Evolutionary conservation across 768 basidiomycete species (phyloP).

Genomic region (Auriscalpium orientale): DNA sequence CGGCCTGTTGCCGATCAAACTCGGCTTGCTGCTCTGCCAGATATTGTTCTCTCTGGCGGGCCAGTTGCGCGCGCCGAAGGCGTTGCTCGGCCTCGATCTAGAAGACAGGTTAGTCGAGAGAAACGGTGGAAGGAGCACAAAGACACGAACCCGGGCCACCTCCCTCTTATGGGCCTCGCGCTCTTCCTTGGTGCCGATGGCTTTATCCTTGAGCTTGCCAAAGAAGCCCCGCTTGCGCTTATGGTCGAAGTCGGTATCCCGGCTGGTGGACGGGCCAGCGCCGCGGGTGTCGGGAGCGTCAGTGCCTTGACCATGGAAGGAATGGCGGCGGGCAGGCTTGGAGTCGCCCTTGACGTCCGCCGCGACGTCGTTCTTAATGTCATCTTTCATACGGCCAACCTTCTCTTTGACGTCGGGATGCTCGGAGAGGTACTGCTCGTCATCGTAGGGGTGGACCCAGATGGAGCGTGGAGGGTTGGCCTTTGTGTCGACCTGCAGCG

Average conservation of each 20-base stretch:
- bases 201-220: slow-evolving; percentile 54
- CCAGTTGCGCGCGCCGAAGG: not conserved
- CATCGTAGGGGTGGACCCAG: slow-evolving; percentile 70
- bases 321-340: slow-evolving; percentile 11
- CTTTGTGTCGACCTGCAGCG: slow-evolving; percentile 52
- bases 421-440: slow-evolving; percentile 51
- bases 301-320: slow-evolving; percentile 9
- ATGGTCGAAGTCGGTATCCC: too few relatives aligned
- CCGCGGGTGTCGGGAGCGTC: not conserved
- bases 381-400: slow-evolving; percentile 13
- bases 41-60: not conserved
- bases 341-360: not conserved
- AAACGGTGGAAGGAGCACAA: not conserved
- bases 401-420: slow-evolving; percentile 43
- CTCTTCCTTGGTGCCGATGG: slow-evolving; percentile 58
- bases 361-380: not conserved
- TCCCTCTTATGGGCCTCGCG: slow-evolving; percentile 37
- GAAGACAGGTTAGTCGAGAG: not conserved
- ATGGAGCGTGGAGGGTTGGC: slow-evolving; percentile 56
- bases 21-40: not conserved
- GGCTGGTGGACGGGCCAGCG: not conserved
- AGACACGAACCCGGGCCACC: slow-evolving; percentile 21
- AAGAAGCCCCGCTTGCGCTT: slow-evolving; percentile 46
- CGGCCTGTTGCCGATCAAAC: slow-evolving; percentile 5
- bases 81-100: slow-evolving; percentile 9